These are phyloP conservation scores for Phytophthora ohioensis DNA, from an alignment of 352 stramenopile genomes.

Conservation along the genomic window DNA sequence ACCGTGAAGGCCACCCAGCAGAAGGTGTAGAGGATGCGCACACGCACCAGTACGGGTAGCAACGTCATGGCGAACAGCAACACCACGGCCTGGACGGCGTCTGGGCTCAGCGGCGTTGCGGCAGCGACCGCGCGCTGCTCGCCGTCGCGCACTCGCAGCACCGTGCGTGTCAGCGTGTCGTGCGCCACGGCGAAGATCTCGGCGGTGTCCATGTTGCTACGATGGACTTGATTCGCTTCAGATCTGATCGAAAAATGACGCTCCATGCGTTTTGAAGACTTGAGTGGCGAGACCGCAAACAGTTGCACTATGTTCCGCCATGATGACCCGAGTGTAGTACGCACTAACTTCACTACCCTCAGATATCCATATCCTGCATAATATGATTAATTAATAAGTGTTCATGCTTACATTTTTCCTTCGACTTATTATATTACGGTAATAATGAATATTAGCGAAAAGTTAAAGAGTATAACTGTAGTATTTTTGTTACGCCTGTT, in stretches of 20 bases:
- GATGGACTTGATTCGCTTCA: constrained; percentile 1
- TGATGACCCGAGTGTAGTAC: constrained; percentile 26
- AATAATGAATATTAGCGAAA: too few relatives aligned
- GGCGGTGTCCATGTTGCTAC: constrained; percentile 33
- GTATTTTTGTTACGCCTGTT: not conserved
- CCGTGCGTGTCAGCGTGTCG: constrained; percentile 40
- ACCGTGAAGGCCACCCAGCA: constrained; percentile 53
- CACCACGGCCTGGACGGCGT: constrained; percentile 41
- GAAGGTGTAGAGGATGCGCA: constrained; percentile 59
- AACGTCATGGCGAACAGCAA: constrained; percentile 52
- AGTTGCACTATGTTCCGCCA: constrained; percentile 1
- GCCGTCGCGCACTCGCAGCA: constrained; percentile 40
- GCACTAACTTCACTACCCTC: not conserved
- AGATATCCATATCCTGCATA: too few relatives aligned
- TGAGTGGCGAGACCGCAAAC: constrained; percentile 11
- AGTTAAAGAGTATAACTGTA: too few relatives aligned
- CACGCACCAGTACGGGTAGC: constrained; percentile 44
- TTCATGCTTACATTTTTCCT: too few relatives aligned
- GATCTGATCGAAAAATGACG: constrained; percentile 19
- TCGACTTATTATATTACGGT: not conserved
- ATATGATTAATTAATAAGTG: too few relatives aligned
- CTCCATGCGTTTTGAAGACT: constrained; percentile 11
- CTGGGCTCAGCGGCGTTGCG: constrained; percentile 10
- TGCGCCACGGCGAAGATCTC: constrained; percentile 38
- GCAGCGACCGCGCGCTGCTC: constrained; percentile 17